Evolutionary conservation across 2,329 filamentous ascomycete species (phyloP), one percentile per base, ranked within the genome.

Genomic region (Epichloe glyceriae): DNA sequence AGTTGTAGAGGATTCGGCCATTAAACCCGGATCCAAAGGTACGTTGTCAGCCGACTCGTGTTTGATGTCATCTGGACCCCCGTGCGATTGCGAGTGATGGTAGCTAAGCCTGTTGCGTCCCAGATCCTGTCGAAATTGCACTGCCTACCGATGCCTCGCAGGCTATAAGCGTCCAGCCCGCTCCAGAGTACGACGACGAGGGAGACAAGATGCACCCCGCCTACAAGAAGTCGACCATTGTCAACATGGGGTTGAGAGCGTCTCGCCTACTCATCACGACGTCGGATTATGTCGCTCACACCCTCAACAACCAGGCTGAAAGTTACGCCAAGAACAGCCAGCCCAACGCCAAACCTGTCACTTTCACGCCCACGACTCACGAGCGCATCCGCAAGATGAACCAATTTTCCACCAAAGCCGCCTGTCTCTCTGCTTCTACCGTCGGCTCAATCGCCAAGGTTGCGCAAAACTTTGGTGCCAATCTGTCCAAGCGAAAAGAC

Each of bases 1-100:
- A 56, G 78, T 95, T 17, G 74, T 91, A 15, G 89, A 96, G 62
- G 80, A 90, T 56, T 73, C 79, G 30, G 76, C 75, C 47, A 75
- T 98, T 55, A 81, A 85, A 63, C 82, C 85, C 15, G 93, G 93
- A n/a, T 91, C 86, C 5, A 97, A 98, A 76, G 86, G 89, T 95
- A 73, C 22, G 52, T 15, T 33, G 48, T n/a, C 33, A 19, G n/a
- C 4, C 14, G 4, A 2, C n/a, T 33, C 22, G 17, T 12, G 14
- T 26, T 17, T 10, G 14, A 44, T n/a, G 43, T 26, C 20, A 30
- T 10, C 11, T 30, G 30, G 30, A 30, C 3, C 30, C 26, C 30
- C 30, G 26, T 30, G 30, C 30, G 30, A 30, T 30, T 11, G 30
- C 30, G 30, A 30, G 30, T 30, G 8, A 0, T 11, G 10, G 4